A percentile compares a stretch with the other conserved stretches of the same genome.
These are phyloP conservation scores for Trichoderma polysporum DNA, from an alignment of 2,329 filamentous ascomycete species.

Conservation along the genomic window DNA sequence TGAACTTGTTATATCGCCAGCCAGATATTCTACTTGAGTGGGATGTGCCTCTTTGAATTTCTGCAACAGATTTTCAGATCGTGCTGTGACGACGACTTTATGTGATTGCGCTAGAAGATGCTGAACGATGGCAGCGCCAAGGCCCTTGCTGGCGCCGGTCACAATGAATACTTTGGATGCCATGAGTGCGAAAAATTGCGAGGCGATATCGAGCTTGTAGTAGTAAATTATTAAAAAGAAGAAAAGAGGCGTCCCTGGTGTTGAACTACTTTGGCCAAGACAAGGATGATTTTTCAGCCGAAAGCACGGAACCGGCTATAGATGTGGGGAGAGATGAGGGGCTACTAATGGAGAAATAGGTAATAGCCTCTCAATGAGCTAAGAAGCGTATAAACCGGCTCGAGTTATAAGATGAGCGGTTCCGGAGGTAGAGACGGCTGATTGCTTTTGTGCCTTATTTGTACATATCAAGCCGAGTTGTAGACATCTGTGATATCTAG, in stretches of 20 bases:
- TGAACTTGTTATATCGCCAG: conserved; percentile 55
- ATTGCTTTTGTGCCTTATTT: not conserved
- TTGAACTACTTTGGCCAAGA: not conserved
- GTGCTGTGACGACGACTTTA: conserved; percentile 59
- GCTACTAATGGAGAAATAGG: not conserved
- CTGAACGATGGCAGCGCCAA: conserved; percentile 57
- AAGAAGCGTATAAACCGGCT: not conserved
- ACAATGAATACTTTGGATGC: conserved; percentile 68
- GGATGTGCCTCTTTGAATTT: conserved; percentile 52
- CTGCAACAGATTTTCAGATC: conserved; percentile 51
- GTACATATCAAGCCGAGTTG: not conserved
- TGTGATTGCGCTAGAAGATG: conserved; percentile 53
- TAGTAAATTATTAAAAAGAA: not conserved
- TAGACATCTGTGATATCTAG: not conserved
- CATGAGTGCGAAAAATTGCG: conserved; percentile 34
- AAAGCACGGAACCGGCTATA: conserved; percentile 1
- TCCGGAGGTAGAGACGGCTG: not conserved
- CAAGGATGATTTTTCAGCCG: conserved; percentile 1
- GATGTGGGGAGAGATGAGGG: conserved; percentile 9
- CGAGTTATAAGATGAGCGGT: conserved; percentile 1
- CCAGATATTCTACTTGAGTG: conserved; percentile 54
- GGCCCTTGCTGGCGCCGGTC: conserved; percentile 63
- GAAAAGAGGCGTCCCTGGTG: not conserved
- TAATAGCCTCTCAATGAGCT: not conserved
- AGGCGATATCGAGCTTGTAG: not conserved